Base-by-base conservation (phyloP, 768 basidiomycete genomes). In the Panus rudis region DNA sequence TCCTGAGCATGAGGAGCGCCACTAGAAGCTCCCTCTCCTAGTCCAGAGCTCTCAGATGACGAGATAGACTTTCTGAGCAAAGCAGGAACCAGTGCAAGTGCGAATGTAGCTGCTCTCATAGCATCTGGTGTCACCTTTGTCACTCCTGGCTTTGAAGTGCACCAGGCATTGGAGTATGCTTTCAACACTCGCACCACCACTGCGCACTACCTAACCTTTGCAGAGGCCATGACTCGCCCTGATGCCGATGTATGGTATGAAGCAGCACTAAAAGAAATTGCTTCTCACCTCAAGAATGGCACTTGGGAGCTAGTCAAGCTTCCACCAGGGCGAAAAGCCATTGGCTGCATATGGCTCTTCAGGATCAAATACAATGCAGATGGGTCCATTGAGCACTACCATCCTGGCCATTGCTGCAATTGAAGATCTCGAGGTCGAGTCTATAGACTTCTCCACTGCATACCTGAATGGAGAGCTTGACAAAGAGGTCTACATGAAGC, bases 341-440 rank as follows among this genome's bases (percentile, higher is more conserved):
- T 68, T 25, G 58, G 57, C 7, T 47, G 45, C 26, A 49, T 52
- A 4, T 68, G 63, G 58, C 66, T 70, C 13, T 64, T 61, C 45
- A 46, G 41, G 23, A 34, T 51, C 4, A 71, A 71, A 49, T 25
- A 44, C 6, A 55, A 66, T 28, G 47, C 51, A 1, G 34, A 49
- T 3, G 63, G 65, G 4, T 37, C 42, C 1, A 50, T 66, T 22
- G 35, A 43, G 7, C 46, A 54, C n/a, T 58, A 47, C 45, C 17
- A 42, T 63, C 11, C 47, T 64, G 10, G 57, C 57, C 1, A 20
- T 61, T 14, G 57, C 61, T 2, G 60, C 59, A 2, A 35, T 43
- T 6, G 34, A 57, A 32, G 50, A 48, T 26, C 44, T 37, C 42
- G 54, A 71, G 4, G 34, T 75, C 4, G 50, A 68, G 16, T 58